phyloP scores from a whole-genome alignment of 768 basidiomycete species.

The Termitomyces sp. region DNA sequence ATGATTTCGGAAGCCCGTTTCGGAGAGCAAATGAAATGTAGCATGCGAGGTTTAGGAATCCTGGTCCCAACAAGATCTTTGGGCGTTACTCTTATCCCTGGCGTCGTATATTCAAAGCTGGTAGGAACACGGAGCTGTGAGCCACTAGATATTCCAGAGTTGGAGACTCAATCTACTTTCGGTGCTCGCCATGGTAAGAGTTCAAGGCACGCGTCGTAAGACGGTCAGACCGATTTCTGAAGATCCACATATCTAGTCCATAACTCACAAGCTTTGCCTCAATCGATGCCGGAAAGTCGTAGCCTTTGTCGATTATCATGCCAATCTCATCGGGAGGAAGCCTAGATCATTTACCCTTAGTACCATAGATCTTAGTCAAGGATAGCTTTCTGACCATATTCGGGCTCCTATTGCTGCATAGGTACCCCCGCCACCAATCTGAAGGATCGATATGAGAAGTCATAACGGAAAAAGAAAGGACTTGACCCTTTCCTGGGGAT shows the following conservation, averaged over 20 bases:
- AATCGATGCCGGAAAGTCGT: slow-evolving; percentile 66
- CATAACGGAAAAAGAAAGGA: background rate
- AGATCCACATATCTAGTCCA: slow-evolving; percentile 76
- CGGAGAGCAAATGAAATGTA: slow-evolving; percentile 90
- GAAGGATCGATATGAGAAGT: slow-evolving; percentile 3
- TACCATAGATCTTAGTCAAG: background rate
- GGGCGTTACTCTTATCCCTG: slow-evolving; percentile 68
- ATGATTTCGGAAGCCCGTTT: slow-evolving; percentile 63
- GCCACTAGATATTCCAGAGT: background rate
- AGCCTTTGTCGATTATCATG: slow-evolving; percentile 82
- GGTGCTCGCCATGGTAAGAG: slow-evolving; percentile 65
- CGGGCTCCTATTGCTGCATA: slow-evolving; percentile 79
- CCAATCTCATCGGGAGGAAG: slow-evolving; percentile 60
- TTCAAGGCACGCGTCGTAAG: slow-evolving; percentile 75
- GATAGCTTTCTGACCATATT: slow-evolving; percentile 52
- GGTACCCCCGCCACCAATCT: slow-evolving; percentile 91
- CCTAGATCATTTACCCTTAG: slow-evolving; percentile 35
- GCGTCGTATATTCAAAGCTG: slow-evolving; percentile 79
- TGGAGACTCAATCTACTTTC: slow-evolving; percentile 44
- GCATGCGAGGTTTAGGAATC: slow-evolving; percentile 43
- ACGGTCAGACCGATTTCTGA: slow-evolving; percentile 51
- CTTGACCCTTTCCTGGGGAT: slow-evolving; percentile 44
- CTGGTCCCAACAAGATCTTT: slow-evolving; percentile 56
- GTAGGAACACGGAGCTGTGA: background rate
- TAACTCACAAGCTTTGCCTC: slow-evolving; percentile 53